phyloP scores from a whole-genome alignment of 169 alveolate genomes.

The Eimeria tenella region DNA sequence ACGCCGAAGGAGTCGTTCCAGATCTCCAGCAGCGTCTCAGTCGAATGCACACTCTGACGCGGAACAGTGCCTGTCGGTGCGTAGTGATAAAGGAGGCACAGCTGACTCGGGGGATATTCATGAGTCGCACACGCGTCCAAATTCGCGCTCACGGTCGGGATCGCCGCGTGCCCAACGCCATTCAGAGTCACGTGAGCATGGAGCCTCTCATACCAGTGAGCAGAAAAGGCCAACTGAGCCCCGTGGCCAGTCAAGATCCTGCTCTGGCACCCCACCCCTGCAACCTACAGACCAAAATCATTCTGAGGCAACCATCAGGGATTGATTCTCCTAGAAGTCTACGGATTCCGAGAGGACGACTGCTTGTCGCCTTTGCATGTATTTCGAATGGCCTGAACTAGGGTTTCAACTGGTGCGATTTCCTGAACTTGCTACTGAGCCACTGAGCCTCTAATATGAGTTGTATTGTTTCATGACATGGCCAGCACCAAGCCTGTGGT shows the following conservation, averaged over 20 bases:
- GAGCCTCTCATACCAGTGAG: not conserved
- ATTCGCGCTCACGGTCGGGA: constrained; percentile 26
- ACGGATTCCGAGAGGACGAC: not conserved
- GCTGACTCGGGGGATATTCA: constrained; percentile 39
- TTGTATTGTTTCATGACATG: not conserved
- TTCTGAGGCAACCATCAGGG: constrained; percentile 27
- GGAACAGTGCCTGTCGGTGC: constrained; percentile 41
- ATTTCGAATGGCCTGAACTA: not conserved
- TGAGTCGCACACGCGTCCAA: constrained; percentile 53
- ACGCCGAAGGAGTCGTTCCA: constrained; percentile 37
- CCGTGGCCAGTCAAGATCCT: constrained; percentile 21
- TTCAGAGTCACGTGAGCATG: constrained; percentile 9
- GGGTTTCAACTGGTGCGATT: constrained; percentile 32
- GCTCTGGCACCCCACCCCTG: constrained; percentile 12
- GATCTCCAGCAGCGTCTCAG: constrained; percentile 19
- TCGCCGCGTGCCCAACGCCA: constrained; percentile 7
- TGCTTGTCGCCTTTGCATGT: constrained; percentile 6
- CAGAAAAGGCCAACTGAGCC: constrained; percentile 37
- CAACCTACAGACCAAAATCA: constrained; percentile 11
- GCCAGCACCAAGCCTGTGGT: not conserved
- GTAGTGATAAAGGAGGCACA: constrained; percentile 45
- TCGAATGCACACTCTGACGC: constrained; percentile 28
- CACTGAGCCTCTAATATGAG: not conserved
- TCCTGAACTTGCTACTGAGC: not conserved
- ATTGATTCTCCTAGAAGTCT: not conserved